Evolutionary conservation across 2,329 filamentous ascomycete genomes (phyloP).

Genomic region (Colletotrichum abscissum): DNA sequence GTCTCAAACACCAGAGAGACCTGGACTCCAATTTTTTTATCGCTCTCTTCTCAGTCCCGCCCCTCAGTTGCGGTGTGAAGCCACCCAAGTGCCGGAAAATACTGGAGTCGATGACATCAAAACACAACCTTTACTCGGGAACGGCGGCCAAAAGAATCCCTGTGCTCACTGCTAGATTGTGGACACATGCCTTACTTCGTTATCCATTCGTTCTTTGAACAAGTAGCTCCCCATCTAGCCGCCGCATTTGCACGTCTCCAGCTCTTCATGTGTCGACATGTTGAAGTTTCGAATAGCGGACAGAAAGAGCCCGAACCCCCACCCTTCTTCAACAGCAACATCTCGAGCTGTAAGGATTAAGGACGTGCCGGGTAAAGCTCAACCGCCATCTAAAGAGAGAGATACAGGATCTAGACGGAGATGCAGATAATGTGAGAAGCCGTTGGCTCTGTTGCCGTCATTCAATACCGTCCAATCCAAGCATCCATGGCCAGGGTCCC

Average conservation of each 20-base stretch:
- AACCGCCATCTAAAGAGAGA: conserved; percentile 19
- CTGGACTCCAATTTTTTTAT: neutral
- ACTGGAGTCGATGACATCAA: conserved; percentile 35
- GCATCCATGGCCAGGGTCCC: neutral
- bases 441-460: neutral
- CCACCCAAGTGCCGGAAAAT: conserved; percentile 25
- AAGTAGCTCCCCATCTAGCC: neutral
- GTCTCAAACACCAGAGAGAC: conserved; percentile 5
- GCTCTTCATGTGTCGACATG: neutral
- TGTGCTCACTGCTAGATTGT: too few species aligned
- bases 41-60: neutral
- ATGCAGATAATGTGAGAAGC: neutral
- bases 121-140: conserved; percentile 16
- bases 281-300: neutral
- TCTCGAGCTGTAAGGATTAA: neutral
- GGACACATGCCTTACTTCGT: neutral
- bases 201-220: neutral
- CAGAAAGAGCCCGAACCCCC: neutral
- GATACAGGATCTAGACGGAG: neutral
- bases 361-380: neutral
- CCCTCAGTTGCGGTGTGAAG: conserved; percentile 21
- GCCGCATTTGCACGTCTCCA: neutral
- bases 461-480: neutral
- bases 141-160: conserved; percentile 7
- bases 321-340: neutral